Evolutionary conservation across 2,329 filamentous ascomycete species (phyloP).

Genomic region (Hymenotorrendiella dingleyae): DNA sequence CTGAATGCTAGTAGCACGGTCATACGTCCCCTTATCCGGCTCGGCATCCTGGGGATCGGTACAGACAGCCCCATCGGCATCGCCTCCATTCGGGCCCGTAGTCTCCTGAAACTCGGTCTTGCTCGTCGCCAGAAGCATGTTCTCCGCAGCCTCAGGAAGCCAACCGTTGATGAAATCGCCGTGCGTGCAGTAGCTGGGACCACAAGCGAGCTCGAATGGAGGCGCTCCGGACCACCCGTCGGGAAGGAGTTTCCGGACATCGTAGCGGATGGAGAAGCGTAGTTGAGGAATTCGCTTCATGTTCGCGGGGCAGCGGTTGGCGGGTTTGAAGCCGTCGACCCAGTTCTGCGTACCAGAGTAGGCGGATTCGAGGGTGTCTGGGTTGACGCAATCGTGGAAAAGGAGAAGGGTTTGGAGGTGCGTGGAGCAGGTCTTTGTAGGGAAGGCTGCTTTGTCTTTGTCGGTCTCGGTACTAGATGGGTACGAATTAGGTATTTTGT

Average conservation of each 20-base stretch:
- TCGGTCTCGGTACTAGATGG: too few relatives aligned
- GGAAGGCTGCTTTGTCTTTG: slow-evolving; percentile 28
- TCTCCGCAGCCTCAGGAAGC: slow-evolving; percentile 35
- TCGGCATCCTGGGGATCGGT: slow-evolving; percentile 36
- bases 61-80: slow-evolving; percentile 26
- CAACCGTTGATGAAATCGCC: slow-evolving; percentile 45
- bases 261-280: slow-evolving; percentile 42
- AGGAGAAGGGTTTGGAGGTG: slow-evolving; percentile 40
- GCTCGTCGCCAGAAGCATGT: slow-evolving; percentile 32
- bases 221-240: slow-evolving; percentile 39
- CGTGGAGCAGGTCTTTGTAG: slow-evolving; percentile 33
- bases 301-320: slow-evolving; percentile 36
- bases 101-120: slow-evolving; percentile 18
- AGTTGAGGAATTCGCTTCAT: slow-evolving; percentile 43
- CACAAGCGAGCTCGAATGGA: slow-evolving; percentile 39
- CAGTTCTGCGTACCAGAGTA: slow-evolving; percentile 20
- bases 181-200: slow-evolving; percentile 33
- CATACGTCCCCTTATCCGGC: slow-evolving; percentile 35
- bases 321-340: not conserved
- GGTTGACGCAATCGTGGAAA: slow-evolving; percentile 40
- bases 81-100: slow-evolving; percentile 32
- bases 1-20: slow-evolving; percentile 30
- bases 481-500: too few relatives aligned
- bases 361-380: slow-evolving; percentile 29
- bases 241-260: slow-evolving; percentile 37